These are phyloP conservation scores for Botrytis cinerea DNA, from an alignment of 2,329 filamentous ascomycete species.

Conservation along the genomic window DNA sequence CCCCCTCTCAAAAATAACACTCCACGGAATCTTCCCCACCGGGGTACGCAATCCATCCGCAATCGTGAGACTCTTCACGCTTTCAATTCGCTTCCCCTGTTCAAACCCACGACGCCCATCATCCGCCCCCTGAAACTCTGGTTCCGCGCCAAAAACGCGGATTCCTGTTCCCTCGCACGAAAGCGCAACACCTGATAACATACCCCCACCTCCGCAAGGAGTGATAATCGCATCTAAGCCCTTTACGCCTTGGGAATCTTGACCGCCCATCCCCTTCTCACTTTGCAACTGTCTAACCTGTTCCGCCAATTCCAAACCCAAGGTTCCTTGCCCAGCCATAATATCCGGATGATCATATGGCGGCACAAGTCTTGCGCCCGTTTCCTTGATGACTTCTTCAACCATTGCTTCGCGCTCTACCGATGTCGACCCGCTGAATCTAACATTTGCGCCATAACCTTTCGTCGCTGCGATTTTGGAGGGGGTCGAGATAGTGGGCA, in stretches of 20 bases:
- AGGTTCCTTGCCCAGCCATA: conserved; percentile 89
- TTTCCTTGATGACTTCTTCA: conserved; percentile 65
- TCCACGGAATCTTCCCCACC: conserved; percentile 75
- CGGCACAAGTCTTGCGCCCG: conserved; percentile 77
- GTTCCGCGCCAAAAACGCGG: conserved; percentile 84
- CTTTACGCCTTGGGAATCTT: conserved; percentile 21
- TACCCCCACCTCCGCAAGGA: conserved; percentile 84
- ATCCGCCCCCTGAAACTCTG: conserved; percentile 78
- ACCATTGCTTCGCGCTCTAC: conserved; percentile 80
- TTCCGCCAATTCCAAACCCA: conserved; percentile 76
- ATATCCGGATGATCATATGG: conserved; percentile 93
- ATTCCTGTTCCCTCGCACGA: conserved; percentile 71
- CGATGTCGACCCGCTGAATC: conserved; percentile 80
- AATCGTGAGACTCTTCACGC: conserved; percentile 76
- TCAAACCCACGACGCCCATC: conserved; percentile 74
- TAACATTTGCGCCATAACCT: conserved; percentile 73
- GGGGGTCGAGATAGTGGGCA: conserved; percentile 83
- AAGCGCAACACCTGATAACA: conserved; percentile 81
- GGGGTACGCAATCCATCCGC: conserved; percentile 88
- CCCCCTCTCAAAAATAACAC: conserved; percentile 68
- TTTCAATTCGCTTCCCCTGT: conserved; percentile 61
- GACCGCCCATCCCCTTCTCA: conserved; percentile 25
- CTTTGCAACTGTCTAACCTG: conserved; percentile 64
- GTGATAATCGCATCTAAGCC: conserved; percentile 72
- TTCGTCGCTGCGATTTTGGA: conserved; percentile 83